phyloP scores from a whole-genome alignment of 371 early-diverging fungal species.

The Mucor ambiguus region DNA sequence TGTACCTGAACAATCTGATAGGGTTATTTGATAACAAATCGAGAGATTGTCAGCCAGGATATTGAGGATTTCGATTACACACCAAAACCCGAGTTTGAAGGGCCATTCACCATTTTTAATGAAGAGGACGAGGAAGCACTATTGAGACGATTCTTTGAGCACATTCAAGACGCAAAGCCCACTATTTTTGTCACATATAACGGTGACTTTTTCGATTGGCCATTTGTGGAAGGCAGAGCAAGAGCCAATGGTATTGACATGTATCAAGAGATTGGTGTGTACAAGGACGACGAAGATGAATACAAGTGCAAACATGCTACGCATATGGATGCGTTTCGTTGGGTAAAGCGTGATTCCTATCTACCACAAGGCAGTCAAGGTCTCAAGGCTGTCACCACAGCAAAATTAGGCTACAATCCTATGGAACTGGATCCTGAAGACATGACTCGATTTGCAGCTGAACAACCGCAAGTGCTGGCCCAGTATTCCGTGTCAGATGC shows the following conservation, averaged over 20 bases:
- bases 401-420: conserved; percentile 98
- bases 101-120: conserved; percentile 97
- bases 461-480: conserved; percentile 96
- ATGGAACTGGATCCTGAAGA: conserved; percentile 99
- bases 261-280: conserved; percentile 85
- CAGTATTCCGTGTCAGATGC: conserved; percentile 99
- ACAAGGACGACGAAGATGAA: conserved; percentile 81
- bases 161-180: conserved; percentile 89
- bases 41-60: conserved; percentile 95
- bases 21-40: conserved; percentile 98
- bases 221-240: conserved; percentile 95
- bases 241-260: conserved; percentile 82
- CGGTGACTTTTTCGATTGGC: conserved; percentile 99
- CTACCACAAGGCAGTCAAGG: conserved; percentile 99
- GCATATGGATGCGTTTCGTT: conserved; percentile 99
- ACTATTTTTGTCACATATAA: conserved; percentile 98
- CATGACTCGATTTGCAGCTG: conserved; percentile 95
- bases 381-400: conserved; percentile 95
- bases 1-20: conserved; percentile 22
- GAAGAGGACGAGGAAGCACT: conserved; percentile 89
- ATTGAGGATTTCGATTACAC: conserved; percentile 99
- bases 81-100: conserved; percentile 96
- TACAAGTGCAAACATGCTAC: conserved; percentile 89
- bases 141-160: conserved; percentile 90
- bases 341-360: conserved; percentile 99